A percentile compares a stretch with the other conserved stretches of the same genome.
These are phyloP conservation scores for Chrysanthemum seticuspe DNA, from an alignment of 129 eudicot species.

Conservation along the genomic window DNA sequence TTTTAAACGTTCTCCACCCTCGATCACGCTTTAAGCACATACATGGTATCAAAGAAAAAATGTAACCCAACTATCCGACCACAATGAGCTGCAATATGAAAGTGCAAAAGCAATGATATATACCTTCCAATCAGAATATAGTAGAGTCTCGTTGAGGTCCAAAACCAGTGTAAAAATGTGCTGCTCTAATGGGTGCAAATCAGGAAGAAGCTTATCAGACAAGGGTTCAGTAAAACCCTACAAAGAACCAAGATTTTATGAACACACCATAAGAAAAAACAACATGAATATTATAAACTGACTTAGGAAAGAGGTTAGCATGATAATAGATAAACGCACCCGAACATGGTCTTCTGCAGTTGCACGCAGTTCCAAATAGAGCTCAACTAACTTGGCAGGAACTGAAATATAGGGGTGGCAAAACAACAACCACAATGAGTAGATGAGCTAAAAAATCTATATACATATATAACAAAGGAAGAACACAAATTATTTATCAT, in stretches of 20 bases:
- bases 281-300: neutral
- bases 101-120: conserved; percentile 13
- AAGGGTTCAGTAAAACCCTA: conserved; percentile 89
- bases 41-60: conserved; percentile 2
- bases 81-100: neutral
- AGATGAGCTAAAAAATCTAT: neutral
- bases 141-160: conserved; percentile 79
- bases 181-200: conserved; percentile 79
- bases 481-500: conserved; percentile 12
- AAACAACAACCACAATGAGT: conserved; percentile 9
- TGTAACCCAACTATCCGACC: neutral
- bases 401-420: conserved; percentile 38
- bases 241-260: conserved; percentile 16
- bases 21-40: conserved; percentile 68
- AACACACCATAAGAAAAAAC: neutral
- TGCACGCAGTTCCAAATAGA: conserved; percentile 76
- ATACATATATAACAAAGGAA: no score
- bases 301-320: no score
- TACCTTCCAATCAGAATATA: conserved; percentile 94
- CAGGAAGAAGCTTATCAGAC: conserved; percentile 89
- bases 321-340: conserved; percentile 34
- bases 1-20: conserved; percentile 94
- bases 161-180: conserved; percentile 84
- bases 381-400: conserved; percentile 70
- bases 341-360: conserved; percentile 73